These are phyloP conservation scores for Albifimbria verrucaria DNA, from an alignment of 2,329 filamentous ascomycete genomes.

Conservation along the genomic window DNA sequence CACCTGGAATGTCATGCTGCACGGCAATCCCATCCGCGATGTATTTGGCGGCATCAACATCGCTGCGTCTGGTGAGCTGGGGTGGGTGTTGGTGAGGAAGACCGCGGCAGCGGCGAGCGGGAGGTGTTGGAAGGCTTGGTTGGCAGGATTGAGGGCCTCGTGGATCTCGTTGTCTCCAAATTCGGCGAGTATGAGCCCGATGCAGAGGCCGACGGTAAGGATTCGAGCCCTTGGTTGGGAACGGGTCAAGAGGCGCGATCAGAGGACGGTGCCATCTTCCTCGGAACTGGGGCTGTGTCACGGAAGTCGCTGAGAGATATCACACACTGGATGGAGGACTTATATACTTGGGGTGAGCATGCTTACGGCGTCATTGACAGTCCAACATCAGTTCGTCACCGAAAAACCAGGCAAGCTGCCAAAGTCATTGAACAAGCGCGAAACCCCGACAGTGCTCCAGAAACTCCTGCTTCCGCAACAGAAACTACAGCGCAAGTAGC, in stretches of 20 bases:
- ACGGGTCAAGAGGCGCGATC: slow-evolving; percentile 63
- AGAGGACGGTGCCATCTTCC: slow-evolving; percentile 82
- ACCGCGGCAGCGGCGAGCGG: slow-evolving; percentile 87
- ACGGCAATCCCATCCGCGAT: slow-evolving; percentile 80
- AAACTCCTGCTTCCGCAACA: not conserved
- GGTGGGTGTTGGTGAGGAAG: slow-evolving; percentile 91
- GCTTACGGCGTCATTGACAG: slow-evolving; percentile 84
- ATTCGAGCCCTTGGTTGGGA: slow-evolving; percentile 63
- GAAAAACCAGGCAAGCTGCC: slow-evolving; percentile 32
- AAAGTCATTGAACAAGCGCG: slow-evolving; percentile 10
- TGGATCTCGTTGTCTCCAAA: slow-evolving; percentile 83
- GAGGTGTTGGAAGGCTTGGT: slow-evolving; percentile 91
- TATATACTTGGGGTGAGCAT: slow-evolving; percentile 79
- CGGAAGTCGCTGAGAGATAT: slow-evolving; percentile 68
- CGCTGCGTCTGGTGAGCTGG: slow-evolving; percentile 84
- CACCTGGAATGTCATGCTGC: slow-evolving; percentile 85
- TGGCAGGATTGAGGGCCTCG: slow-evolving; percentile 72
- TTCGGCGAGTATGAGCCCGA: slow-evolving; percentile 59
- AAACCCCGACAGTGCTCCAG: not conserved
- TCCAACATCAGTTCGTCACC: slow-evolving; percentile 61
- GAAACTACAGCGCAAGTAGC: not conserved
- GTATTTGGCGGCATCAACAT: slow-evolving; percentile 84
- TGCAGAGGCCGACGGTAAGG: slow-evolving; percentile 18
- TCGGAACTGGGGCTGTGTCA: slow-evolving; percentile 73
- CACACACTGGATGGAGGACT: slow-evolving; percentile 82